These are phyloP conservation scores for Micromonas pusilla DNA, from an alignment of 139 green algal genomes.

Conservation along the genomic window DNA sequence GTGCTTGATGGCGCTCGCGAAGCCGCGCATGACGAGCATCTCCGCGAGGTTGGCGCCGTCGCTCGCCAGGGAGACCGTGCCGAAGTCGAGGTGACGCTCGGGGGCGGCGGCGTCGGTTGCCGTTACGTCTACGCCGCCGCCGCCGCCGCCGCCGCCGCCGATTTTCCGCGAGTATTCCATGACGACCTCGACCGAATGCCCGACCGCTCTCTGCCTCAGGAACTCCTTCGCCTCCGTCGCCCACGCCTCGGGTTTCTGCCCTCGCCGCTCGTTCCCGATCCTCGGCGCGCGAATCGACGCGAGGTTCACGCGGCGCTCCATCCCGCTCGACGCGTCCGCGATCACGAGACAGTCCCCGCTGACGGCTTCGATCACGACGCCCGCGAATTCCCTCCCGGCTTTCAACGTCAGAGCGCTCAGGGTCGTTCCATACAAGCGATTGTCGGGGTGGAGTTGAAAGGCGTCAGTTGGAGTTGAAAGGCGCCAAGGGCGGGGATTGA, in stretches of 20 bases:
- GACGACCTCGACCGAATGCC: constrained; percentile 50
- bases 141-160: background rate
- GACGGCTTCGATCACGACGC: constrained; percentile 78
- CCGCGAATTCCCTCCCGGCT: constrained; percentile 39
- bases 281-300: constrained; percentile 76
- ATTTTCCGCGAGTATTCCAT: constrained; percentile 94
- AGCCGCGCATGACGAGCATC: constrained; percentile 73
- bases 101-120: background rate
- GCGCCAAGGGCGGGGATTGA: too few species aligned
- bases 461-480: too few species aligned
- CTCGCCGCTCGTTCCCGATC: constrained; percentile 53
- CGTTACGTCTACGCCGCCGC: background rate
- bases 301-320: constrained; percentile 75
- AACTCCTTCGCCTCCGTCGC: constrained; percentile 85
- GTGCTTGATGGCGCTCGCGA: constrained; percentile 72
- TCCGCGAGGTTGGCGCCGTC: constrained; percentile 56
- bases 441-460: too few species aligned
- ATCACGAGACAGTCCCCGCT: constrained; percentile 86
- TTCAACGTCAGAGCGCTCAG: too few species aligned
- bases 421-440: too few species aligned
- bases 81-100: background rate
- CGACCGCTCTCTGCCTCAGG: constrained; percentile 57
- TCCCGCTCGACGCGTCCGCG: constrained; percentile 52
- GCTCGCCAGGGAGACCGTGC: background rate
- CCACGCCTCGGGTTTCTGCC: constrained; percentile 58